A percentile compares a stretch with the other conserved stretches of the same genome.
Evolutionary conservation across 208 protist genomes (phyloP).

Genomic region (Trypanosoma rangeli): DNA sequence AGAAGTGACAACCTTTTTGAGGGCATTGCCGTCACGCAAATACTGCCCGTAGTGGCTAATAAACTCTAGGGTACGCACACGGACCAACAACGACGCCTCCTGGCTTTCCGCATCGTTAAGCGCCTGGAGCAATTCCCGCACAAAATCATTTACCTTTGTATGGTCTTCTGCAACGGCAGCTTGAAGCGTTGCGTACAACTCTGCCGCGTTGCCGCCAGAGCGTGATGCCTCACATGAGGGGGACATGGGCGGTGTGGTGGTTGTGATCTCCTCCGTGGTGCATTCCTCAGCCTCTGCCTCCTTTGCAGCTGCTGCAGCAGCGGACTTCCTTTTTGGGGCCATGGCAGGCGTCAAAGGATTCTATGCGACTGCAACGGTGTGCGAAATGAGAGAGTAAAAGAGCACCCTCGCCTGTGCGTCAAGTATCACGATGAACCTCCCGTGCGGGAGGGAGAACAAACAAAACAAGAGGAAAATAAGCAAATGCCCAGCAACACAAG

Average conservation of each 20-base stretch:
- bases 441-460: too few species aligned
- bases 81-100: slow-evolving; percentile 64
- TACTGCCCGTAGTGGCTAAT: slow-evolving; percentile 51
- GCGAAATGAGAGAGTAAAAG: too few species aligned
- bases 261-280: slow-evolving; percentile 5
- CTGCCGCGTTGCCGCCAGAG: slow-evolving; percentile 37
- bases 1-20: slow-evolving; percentile 76
- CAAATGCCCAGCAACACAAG: too few species aligned
- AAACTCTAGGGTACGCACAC: slow-evolving; percentile 80
- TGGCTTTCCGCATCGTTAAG: slow-evolving; percentile 59
- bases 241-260: slow-evolving; percentile 18
- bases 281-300: slow-evolving; percentile 9
- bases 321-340: slow-evolving; percentile 64
- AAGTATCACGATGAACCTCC: too few species aligned
- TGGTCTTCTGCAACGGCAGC: slow-evolving; percentile 46
- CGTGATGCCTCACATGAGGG: background rate
- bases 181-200: slow-evolving; percentile 75
- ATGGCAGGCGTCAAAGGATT: slow-evolving; percentile 23
- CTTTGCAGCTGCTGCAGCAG: background rate
- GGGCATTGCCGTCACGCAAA: slow-evolving; percentile 65
- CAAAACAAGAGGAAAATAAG: too few species aligned
- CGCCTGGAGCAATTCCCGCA: slow-evolving; percentile 53
- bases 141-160: slow-evolving; percentile 54
- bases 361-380: background rate
- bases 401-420: too few species aligned